Evolutionary conservation across 202 grass and related monocot genomes (phyloP), one percentile per base, ranked within the genome.

Genomic region (Musa balbisiana): DNA sequence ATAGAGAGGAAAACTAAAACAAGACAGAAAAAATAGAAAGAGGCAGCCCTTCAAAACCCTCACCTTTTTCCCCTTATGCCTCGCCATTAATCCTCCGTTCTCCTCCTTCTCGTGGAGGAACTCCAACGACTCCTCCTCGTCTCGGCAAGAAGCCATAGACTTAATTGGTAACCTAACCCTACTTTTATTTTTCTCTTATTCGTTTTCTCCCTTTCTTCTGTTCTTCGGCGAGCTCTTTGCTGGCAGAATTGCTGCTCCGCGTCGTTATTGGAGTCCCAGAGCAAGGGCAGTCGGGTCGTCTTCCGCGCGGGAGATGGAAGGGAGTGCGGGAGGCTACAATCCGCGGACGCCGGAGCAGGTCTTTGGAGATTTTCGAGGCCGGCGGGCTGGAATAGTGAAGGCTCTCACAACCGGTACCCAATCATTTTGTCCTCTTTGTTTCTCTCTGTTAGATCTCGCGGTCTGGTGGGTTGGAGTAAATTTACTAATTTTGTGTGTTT

Each of bases 291-390:
- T 43, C 33, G 33, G 33, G 33, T 43, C 5, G 33, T 43, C 33
- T 6, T 43, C 33, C 5, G 33, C 33, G 33, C 33, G 33, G 33
- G 62, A 9, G 64, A 93, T 91, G 93, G 90, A 97, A 54, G 83
- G 80, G 10, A 67, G 52, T 26, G 77, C 21, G 5, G 74, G 74
- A 25, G 52, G 21, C 16, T 83, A 81, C 26, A 79, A 87, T 79
- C 88, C 87, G 22, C 86, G 90, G 64, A 86, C 93, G 72, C 88
- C 93, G 72, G 93, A 97, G 82, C 90, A 97, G 72, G 93, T 97
- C 76, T 97, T 97, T 81, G 82, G 91, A 86, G 93, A 97, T 17
- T 97, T 93, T 82, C 83, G 93, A 56, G 93, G 90, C 58, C 81
- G 93, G 27, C 85, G 93, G 79, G 88, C 90, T 60, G 93, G 90